Base-by-base conservation (phyloP, 2,329 filamentous ascomycete genomes). In the Talaromyces marneffei region DNA sequence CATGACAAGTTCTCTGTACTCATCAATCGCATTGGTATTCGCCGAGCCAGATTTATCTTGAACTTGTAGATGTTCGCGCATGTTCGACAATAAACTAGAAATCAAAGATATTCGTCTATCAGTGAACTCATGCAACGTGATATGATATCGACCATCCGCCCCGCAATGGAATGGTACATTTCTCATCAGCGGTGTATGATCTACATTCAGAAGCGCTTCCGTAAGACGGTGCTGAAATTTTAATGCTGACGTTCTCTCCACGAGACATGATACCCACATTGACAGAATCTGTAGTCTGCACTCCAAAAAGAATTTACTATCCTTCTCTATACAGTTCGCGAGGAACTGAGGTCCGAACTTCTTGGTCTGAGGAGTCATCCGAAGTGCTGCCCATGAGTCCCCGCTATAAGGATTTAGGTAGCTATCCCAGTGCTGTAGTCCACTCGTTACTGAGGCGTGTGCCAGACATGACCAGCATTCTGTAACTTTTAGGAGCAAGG, bases 221-320 rank as follows among this genome's bases (percentile, higher is more conserved):
- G 85, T 84, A 6, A 87, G 75, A 25, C 74, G 72, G 69, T 87
- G 79, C 67, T 88, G 85, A 64, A 83, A 86, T 66, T 86, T 85
- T 46, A 88, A 75, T 72, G 82, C 77, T 2, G 84, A 82, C 57
- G 84, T 82, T 54, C 85, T 78, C 66, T 87, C 85, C 2, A 83
- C 82, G 27, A 87, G 70, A 14, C 77, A 83, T 12, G 78, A 72
- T 37, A 87, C 67, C 78, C 85, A 85, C 40, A 79, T 76, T 5
- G 74, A 74, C n/a, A 85, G 67, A 52, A 85, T 78, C n/a, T 78
- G 76, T 4, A 72, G 62, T 58, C 74, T 77, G 63, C 84, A 79
- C 37, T 81, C 75, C 7, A 72, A 63, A 53, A 80, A 77, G 33
- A 76, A 73, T n/a, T 65, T 64, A 0, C 65, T 39, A 53, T 81